Conservation (phyloP, 805 yeast species). For the Candida maesae region DNA sequence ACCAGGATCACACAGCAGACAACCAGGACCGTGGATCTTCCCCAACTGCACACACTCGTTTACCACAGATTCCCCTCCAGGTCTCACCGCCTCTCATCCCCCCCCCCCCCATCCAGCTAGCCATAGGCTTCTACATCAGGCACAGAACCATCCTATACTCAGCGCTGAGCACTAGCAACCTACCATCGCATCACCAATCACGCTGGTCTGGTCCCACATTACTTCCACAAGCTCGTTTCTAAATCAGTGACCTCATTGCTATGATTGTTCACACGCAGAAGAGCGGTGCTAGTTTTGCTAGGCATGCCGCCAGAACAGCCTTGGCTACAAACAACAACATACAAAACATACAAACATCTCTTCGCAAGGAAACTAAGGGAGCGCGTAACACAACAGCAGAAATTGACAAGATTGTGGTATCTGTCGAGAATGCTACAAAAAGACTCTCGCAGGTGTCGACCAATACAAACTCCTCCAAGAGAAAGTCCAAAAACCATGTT, state of each 20-base stretch:
- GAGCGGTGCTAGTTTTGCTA: constrained; percentile 21
- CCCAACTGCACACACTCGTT: constrained; percentile 3
- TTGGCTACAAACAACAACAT: constrained; percentile 20
- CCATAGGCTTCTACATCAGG: not conserved
- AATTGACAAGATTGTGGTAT: constrained; percentile 28
- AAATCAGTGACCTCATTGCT: not conserved
- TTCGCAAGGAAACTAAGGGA: not conserved
- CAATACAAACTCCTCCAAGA: constrained; percentile 28
- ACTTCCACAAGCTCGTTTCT: not conserved
- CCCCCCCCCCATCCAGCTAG: not conserved
- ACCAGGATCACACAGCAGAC: too few relatives aligned
- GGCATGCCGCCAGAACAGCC: constrained; percentile 26
- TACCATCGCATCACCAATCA: too few relatives aligned
- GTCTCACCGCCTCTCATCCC: not conserved
- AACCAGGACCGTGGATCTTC: not conserved
- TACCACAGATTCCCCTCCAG: not conserved
- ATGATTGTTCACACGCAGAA: constrained; percentile 5
- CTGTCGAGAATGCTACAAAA: constrained; percentile 30
- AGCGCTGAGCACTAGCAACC: too few relatives aligned
- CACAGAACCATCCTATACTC: not conserved
- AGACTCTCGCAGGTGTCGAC: constrained; percentile 28
- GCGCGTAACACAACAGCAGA: constrained; percentile 14
- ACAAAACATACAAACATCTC: constrained; percentile 37
- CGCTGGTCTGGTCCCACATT: not conserved
- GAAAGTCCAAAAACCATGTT: constrained; percentile 35